Evolutionary conservation across 2,329 filamentous ascomycete genomes (phyloP).

Genomic region (Aspergillus sp.): DNA sequence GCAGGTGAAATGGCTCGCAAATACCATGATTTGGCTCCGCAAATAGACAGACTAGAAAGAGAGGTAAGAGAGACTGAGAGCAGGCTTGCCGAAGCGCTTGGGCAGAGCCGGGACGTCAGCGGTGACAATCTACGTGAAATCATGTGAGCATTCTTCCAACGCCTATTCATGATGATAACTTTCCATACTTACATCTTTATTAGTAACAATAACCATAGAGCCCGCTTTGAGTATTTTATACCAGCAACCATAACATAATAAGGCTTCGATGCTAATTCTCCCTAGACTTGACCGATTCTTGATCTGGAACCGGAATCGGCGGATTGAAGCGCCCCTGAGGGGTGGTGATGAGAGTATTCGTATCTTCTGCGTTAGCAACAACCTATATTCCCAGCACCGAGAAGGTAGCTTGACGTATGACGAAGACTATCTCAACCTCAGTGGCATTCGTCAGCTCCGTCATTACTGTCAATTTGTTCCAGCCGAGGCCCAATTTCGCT

Average conservation of each 20-base stretch:
- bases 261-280: neutral
- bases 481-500: conserved; percentile 11
- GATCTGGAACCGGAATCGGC: conserved; percentile 1
- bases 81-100: neutral
- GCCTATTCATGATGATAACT: neutral
- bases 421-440: conserved; percentile 11
- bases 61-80: neutral
- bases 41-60: neutral
- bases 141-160: conserved; percentile 1
- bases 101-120: neutral
- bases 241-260: neutral
- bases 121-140: neutral
- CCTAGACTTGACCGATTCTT: conserved; percentile 1
- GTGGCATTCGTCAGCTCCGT: conserved; percentile 15
- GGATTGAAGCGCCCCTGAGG: neutral
- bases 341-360: neutral
- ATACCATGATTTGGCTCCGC: neutral
- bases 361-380: conserved; percentile 18
- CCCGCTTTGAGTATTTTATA: neutral
- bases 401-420: neutral
- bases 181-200: neutral
- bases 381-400: conserved; percentile 8
- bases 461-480: conserved; percentile 15
- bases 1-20: conserved; percentile 6
- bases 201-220: neutral